Evolutionary conservation across 441 rosid genomes (phyloP).

Genomic region (California macrophylla): DNA sequence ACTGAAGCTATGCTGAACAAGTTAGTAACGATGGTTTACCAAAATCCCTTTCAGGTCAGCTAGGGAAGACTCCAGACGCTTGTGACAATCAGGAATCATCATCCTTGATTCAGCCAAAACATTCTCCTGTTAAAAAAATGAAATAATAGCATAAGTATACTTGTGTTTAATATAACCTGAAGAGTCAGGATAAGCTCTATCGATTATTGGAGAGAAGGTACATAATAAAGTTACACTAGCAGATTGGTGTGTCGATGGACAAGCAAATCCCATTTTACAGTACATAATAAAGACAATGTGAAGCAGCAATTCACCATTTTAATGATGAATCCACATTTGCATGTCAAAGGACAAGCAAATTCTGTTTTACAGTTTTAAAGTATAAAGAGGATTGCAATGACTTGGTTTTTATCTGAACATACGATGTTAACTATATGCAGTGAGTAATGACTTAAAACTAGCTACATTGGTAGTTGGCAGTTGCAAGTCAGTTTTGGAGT

Average conservation of each 20-base stretch:
- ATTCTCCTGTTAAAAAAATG: slow-evolving; percentile 50
- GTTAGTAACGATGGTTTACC: slow-evolving; percentile 30
- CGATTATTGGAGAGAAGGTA: not conserved
- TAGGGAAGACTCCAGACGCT: slow-evolving; percentile 72
- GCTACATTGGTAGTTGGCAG: not conserved
- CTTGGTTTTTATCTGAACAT: too few relatives aligned
- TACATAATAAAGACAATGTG: too few relatives aligned
- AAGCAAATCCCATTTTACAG: too few relatives aligned
- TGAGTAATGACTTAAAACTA: not conserved
- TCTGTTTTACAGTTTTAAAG: too few relatives aligned
- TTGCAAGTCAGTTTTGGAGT: not conserved
- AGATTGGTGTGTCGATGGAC: too few relatives aligned
- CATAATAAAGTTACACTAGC: not conserved
- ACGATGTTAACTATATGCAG: too few relatives aligned
- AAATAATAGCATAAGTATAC: slow-evolving; percentile 8
- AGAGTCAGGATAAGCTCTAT: not conserved
- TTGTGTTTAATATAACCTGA: not conserved
- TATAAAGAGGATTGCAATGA: too few relatives aligned
- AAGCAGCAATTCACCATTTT: too few relatives aligned
- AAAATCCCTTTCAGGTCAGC: slow-evolving; percentile 61
- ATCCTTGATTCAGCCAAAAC: slow-evolving; percentile 94
- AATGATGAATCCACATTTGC: too few relatives aligned
- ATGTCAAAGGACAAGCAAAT: too few relatives aligned
- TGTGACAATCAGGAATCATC: slow-evolving; percentile 90
- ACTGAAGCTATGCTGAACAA: not conserved